Base-by-base conservation (phyloP, 805 yeast genomes). In the Jamesozyma lodderae region DNA sequence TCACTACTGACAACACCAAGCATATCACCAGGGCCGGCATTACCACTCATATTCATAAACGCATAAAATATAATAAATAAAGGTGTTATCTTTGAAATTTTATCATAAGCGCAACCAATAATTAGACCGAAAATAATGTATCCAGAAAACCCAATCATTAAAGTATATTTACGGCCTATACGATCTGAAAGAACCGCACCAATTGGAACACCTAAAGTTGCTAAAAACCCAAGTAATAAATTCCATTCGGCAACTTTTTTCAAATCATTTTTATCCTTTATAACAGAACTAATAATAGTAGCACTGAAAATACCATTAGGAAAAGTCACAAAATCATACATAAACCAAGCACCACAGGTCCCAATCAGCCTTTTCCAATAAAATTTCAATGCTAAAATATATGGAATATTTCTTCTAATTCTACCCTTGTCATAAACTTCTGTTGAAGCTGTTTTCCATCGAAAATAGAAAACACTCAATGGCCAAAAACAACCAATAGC, bases 341-440 rank as follows among this genome's bases (percentile, higher is more conserved):
- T 36, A n/a, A 36, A 36, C 38, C 38, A 36, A n/a, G 38, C 25
- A 24, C 38, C 38, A 31, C 38, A 36, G 4, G 38, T 36, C 9
- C 38, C 38, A 10, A 36, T 6, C 11, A 36, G 17, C 23, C 38
- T 36, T 30, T 30, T 36, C 38, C 38, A 36, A 20, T 36, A 36
- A 25, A 30, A 36, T 19, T 36, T 36, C 6, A 36, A 15, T 8
- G 38, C 38, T n/a, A 36, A 24, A 9, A 23, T 3, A 18, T 36
- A 36, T n/a, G 38, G 38, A 18, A 36, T 36, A 13, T 31, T 23
- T 25, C 19, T 36, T 15, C 24, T 36, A 14, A 36, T 36, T 30
- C 38, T 36, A 30, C 38, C 38, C n/a, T 36, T 29, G 23, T 36
- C 38, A 25, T 36, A 36, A 4, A 36, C 15, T 30, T 36, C 38